A percentile compares a stretch with the other conserved stretches of the same genome.
Conservation (phyloP, 1,284 basidiomycete species). For the Ustilago sp. region DNA sequence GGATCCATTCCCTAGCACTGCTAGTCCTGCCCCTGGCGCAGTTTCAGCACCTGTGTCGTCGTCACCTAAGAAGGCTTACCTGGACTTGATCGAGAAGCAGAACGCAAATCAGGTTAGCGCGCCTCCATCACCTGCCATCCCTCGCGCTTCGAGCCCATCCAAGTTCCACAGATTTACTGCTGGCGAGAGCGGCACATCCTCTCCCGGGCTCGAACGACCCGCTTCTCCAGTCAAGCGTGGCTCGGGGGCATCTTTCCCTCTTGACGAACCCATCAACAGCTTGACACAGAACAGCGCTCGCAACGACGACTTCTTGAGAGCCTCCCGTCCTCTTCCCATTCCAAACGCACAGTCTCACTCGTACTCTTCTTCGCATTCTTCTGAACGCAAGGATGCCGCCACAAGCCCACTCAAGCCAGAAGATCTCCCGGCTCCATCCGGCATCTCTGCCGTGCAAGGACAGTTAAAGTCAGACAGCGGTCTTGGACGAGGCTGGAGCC, state of each 20-base stretch:
- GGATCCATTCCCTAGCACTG: conserved; percentile 6
- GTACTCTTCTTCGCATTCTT: conserved; percentile 18
- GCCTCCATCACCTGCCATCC: conserved; percentile 38
- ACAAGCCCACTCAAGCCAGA: conserved; percentile 55
- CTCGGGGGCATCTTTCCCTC: conserved; percentile 4
- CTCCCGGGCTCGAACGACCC: conserved; percentile 31
- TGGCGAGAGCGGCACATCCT: conserved; percentile 26
- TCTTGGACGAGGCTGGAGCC: conserved; percentile 36
- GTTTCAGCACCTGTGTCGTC: conserved; percentile 16
- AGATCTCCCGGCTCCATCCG: conserved; percentile 27
- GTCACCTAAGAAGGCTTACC: conserved; percentile 49
- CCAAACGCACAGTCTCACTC: conserved; percentile 26
- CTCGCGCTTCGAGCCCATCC: conserved; percentile 51
- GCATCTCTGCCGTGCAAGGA: conserved; percentile 8
- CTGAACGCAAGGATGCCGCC: conserved; percentile 46
- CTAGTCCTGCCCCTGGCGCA: conserved; percentile 3
- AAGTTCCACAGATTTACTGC: conserved; percentile 38
- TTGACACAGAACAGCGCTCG: conserved; percentile 1
- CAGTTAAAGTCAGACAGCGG: conserved; percentile 24
- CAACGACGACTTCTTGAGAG: conserved; percentile 17
- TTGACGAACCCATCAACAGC: conserved; percentile 3
- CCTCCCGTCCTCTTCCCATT: conserved; percentile 36
- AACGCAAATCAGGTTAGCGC: conserved; percentile 22
- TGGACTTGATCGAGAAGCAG: conserved; percentile 49
- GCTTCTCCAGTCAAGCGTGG: conserved; percentile 38